phyloP scores from a whole-genome alignment of 2,329 filamentous ascomycete species.

The Stachybotrys elegans region DNA sequence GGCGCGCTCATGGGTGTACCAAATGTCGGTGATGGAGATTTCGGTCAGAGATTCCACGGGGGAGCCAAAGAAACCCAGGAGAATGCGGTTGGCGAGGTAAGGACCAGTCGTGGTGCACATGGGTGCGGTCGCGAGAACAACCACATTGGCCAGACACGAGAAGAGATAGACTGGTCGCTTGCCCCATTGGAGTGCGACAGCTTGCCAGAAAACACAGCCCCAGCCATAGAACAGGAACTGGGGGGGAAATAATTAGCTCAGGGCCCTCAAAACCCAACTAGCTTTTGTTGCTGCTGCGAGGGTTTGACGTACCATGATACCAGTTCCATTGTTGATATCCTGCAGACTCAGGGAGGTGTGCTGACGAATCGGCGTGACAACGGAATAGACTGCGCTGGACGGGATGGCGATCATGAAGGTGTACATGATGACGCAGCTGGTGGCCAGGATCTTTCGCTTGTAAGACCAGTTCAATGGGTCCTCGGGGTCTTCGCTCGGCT shows the following conservation, averaged over 20 bases:
- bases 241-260: too few relatives aligned
- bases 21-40: constrained; percentile 22
- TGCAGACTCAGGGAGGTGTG: constrained; percentile 15
- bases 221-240: constrained; percentile 26
- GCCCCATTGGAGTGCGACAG: constrained; percentile 24
- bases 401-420: constrained; percentile 14
- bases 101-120: constrained; percentile 16
- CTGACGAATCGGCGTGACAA: constrained; percentile 20
- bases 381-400: constrained; percentile 23
- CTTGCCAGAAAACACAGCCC: constrained; percentile 27
- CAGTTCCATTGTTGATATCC: constrained; percentile 25
- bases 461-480: constrained; percentile 20
- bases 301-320: constrained; percentile 16
- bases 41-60: constrained; percentile 23
- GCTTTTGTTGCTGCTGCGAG: too few relatives aligned
- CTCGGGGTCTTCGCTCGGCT: constrained; percentile 17
- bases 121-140: constrained; percentile 21
- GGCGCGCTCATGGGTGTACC: constrained; percentile 21
- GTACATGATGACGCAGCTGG: constrained; percentile 17
- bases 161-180: constrained; percentile 24
- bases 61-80: constrained; percentile 20
- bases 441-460: constrained; percentile 14
- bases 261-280: too few relatives aligned
- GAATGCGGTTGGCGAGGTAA: constrained; percentile 21
- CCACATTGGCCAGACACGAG: constrained; percentile 16